Conservation (phyloP, 75 land plant genomes). For the Picea sitchensis region DNA sequence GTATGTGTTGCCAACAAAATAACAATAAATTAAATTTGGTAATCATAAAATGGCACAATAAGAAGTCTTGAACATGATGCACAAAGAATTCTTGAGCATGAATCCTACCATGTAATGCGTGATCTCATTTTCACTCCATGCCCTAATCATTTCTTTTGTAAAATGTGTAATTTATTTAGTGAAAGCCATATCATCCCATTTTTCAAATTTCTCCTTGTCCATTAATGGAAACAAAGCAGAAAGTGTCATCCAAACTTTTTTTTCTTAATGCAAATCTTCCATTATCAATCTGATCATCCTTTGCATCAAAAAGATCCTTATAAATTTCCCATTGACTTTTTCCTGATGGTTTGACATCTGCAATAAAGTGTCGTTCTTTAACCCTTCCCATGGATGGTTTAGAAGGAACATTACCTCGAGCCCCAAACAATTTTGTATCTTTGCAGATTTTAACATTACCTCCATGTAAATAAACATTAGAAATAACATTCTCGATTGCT, state of each 20-base stretch:
- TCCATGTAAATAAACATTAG: too few relatives aligned
- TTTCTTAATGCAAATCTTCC: not conserved
- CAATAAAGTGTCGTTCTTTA: too few relatives aligned
- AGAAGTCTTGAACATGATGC: not conserved
- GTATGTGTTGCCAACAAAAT: too few relatives aligned
- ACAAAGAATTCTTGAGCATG: not conserved
- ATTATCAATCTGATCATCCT: not conserved
- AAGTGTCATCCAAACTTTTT: not conserved
- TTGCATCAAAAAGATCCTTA: not conserved
- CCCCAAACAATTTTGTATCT: too few relatives aligned
- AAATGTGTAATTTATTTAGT: not conserved
- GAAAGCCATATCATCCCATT: not conserved
- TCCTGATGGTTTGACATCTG: too few relatives aligned
- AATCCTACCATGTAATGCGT: not conserved
- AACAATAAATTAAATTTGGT: too few relatives aligned
- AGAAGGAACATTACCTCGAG: too few relatives aligned
- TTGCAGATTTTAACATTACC: too few relatives aligned
- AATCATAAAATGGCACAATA: too few relatives aligned
- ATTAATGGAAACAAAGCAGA: not conserved
- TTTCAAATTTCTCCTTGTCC: not conserved
- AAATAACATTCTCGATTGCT: too few relatives aligned
- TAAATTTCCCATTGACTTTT: not conserved
- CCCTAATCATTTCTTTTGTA: not conserved
- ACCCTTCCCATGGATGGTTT: too few relatives aligned
- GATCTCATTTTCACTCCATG: not conserved